These are phyloP conservation scores for Cydonia oblonga DNA, from an alignment of 331 rosid genomes.

Conservation along the genomic window DNA sequence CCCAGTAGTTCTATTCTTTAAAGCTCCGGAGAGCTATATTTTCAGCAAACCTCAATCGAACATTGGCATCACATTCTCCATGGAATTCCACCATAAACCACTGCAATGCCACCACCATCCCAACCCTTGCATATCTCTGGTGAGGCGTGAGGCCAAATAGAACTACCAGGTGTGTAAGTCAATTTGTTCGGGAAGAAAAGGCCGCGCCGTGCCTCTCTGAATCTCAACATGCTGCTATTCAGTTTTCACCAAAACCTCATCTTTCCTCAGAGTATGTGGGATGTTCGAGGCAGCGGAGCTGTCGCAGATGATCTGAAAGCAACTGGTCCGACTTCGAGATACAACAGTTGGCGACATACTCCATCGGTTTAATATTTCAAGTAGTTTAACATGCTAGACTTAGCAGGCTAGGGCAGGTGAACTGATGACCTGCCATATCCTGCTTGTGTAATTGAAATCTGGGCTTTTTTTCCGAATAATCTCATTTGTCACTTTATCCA, in stretches of 20 bases:
- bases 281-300: background rate
- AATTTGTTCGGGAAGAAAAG: background rate
- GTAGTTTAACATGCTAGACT: no score
- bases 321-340: background rate
- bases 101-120: background rate
- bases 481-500: no score
- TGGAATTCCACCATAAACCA: background rate
- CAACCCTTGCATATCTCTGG: background rate
- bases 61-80: background rate
- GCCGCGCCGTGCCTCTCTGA: background rate
- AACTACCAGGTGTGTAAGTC: background rate
- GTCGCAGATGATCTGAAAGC: background rate
- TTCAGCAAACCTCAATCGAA: background rate
- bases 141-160: background rate
- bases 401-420: no score
- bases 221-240: background rate
- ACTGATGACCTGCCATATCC: background rate
- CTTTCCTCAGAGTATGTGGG: background rate
- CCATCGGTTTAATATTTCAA: no score
- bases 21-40: background rate
- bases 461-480: background rate
- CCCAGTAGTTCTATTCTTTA: background rate
- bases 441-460: background rate
- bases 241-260: background rate
- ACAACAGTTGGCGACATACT: background rate